Evolutionary conservation across 768 basidiomycete genomes (phyloP).

Genomic region (Tephrocybe sp.): DNA sequence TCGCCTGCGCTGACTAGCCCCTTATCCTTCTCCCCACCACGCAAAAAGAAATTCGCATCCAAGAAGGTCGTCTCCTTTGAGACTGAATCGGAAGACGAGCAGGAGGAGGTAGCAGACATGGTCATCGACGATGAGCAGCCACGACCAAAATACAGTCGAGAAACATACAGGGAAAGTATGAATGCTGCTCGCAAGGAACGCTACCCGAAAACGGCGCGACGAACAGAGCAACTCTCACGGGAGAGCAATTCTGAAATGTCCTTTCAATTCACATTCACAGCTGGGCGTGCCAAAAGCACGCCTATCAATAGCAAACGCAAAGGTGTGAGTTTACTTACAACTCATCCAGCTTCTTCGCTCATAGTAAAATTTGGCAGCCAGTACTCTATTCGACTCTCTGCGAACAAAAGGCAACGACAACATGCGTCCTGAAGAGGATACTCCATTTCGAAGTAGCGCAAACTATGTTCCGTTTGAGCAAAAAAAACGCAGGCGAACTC

Average conservation of each 20-base stretch:
- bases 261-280: conserved; percentile 19
- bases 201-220: conserved; percentile 28
- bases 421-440: conserved; percentile 29
- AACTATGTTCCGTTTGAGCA: conserved; percentile 30
- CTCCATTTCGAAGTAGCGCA: conserved; percentile 28
- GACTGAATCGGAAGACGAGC: conserved; percentile 28
- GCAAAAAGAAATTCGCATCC: conserved; percentile 4
- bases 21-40: conserved; percentile 1
- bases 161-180: conserved; percentile 30
- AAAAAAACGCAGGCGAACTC: conserved; percentile 52
- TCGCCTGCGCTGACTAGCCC: conserved; percentile 4
- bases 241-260: conserved; percentile 11
- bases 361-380: conserved; percentile 23
- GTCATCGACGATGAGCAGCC: conserved; percentile 35
- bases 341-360: neutral
- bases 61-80: conserved; percentile 7
- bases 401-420: conserved; percentile 28
- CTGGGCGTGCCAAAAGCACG: conserved; percentile 19
- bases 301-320: conserved; percentile 43
- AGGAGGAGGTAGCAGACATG: conserved; percentile 55
- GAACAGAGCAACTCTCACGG: conserved; percentile 23
- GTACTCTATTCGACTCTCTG: conserved; percentile 34
- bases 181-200: conserved; percentile 32
- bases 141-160: conserved; percentile 19
- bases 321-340: conserved; percentile 32